Conservation (phyloP, 805 yeast species). For the Wickerhamiella slavikovae region DNA sequence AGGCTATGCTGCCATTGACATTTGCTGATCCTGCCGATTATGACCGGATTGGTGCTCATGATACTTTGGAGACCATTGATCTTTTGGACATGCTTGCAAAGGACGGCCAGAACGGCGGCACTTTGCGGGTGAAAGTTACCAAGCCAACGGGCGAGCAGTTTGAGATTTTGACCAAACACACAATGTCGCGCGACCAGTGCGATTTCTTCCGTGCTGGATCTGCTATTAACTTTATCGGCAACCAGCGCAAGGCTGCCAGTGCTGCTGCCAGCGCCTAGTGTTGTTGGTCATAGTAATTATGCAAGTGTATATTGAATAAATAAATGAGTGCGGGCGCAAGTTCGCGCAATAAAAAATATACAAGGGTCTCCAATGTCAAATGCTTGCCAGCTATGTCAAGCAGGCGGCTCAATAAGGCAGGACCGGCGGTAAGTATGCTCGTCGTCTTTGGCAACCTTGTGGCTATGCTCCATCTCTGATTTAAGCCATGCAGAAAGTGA, state of each 20-base stretch:
- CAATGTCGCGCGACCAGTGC: slow-evolving; percentile 92
- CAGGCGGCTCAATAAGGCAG: slow-evolving; percentile 17
- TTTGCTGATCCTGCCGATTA: slow-evolving; percentile 82
- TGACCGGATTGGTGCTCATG: slow-evolving; percentile 61
- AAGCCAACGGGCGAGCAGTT: slow-evolving; percentile 50
- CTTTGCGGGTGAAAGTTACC: slow-evolving; percentile 46
- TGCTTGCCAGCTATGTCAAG: not conserved
- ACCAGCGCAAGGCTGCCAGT: slow-evolving; percentile 14
- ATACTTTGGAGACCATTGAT: slow-evolving; percentile 53
- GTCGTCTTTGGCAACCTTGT: slow-evolving; percentile 12
- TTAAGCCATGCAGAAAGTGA: slow-evolving; percentile 17
- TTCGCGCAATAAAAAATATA: not conserved
- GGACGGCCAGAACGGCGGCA: slow-evolving; percentile 78
- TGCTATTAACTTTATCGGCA: slow-evolving; percentile 82
- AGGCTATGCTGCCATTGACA: slow-evolving; percentile 89
- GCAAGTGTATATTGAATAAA: not conserved
- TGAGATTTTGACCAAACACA: slow-evolving; percentile 64
- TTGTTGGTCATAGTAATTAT: not conserved
- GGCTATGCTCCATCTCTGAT: slow-evolving; percentile 16
- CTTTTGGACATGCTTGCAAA: slow-evolving; percentile 57
- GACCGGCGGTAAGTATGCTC: slow-evolving; percentile 20
- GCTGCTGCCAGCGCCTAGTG: not conserved
- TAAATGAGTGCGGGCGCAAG: not conserved
- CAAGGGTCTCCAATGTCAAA: not conserved
- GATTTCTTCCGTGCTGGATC: slow-evolving; percentile 95